These are phyloP conservation scores for Trichoderma gamsii DNA, from an alignment of 495 filamentous ascomycete species.

Conservation along the genomic window DNA sequence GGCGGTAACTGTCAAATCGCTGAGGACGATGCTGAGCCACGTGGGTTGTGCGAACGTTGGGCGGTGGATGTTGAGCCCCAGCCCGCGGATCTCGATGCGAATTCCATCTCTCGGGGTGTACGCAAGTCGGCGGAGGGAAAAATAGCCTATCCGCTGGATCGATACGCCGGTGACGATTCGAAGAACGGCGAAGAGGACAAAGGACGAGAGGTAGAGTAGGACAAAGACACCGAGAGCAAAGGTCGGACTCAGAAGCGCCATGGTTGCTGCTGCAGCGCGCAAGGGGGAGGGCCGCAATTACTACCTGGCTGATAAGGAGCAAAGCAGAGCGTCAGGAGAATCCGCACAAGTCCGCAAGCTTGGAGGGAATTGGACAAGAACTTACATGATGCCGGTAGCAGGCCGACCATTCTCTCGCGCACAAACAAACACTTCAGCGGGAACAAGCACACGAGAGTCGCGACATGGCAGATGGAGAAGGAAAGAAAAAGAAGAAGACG, in stretches of 20 bases:
- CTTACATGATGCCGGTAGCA: slow-evolving; percentile 7
- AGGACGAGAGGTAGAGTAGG: slow-evolving; percentile 82
- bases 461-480: neutral
- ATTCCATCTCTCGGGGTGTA: slow-evolving; percentile 83
- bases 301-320: slow-evolving; percentile 9
- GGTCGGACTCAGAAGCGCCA: slow-evolving; percentile 57
- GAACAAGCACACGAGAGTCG: neutral
- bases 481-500: neutral
- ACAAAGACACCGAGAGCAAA: slow-evolving; percentile 79
- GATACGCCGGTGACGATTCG: slow-evolving; percentile 91
- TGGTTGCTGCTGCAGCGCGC: slow-evolving; percentile 23
- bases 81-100: slow-evolving; percentile 79
- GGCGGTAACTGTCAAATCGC: slow-evolving; percentile 75
- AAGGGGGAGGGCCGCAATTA: slow-evolving; percentile 13
- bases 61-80: slow-evolving; percentile 81
- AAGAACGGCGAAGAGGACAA: slow-evolving; percentile 87
- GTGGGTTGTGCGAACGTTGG: slow-evolving; percentile 96
- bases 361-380: neutral
- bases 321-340: neutral
- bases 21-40: slow-evolving; percentile 86
- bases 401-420: slow-evolving; percentile 10
- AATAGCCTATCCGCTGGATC: slow-evolving; percentile 89
- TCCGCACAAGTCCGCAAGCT: neutral
- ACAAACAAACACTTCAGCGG: slow-evolving; percentile 1
- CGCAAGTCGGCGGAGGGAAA: slow-evolving; percentile 80